Base-by-base conservation (phyloP, 306 rosid genomes). In the Medicago truncatula region DNA sequence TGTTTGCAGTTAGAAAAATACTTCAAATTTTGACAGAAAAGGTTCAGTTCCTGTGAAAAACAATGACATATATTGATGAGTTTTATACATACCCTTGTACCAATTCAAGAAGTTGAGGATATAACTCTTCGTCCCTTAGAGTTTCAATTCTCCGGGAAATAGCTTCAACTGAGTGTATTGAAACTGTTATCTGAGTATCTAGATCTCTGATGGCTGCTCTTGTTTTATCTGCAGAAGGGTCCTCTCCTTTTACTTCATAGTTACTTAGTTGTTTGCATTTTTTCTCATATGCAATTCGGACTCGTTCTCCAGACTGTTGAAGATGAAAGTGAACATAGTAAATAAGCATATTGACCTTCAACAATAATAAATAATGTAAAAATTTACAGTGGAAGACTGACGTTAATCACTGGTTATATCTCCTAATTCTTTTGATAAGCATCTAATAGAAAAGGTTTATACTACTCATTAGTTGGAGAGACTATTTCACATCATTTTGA, bases 111-210 rank as follows among this genome's bases (percentile, higher is more conserved):
- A 95, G 93, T 83, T 95, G 99, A 78, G 93, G 98, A 82, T 89
- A 93, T 88, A 95, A 81, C 72, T 95, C 99, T 80, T 90, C 86
- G 40, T 95, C 99, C 76, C 97, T 81, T 44, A 95, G 74, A 80
- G 96, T 88, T 81, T 95, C 97, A 15, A 95, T 95, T 86, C 97
- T 86, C 73, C 73, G 64, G 1, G 97, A 89, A 80, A 90, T 88
- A 72, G 91, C 92, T 85, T 90, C 99, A 67, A 92, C 87, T 2
- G 97, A 86, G 81, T 90, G 99, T 75, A 92, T 92, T 63, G 99
- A 95, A 89, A 95, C 93, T 73, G 86, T 90, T 66, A 95, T 90
- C 85, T 85, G 92, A 23, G 98, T 89, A 50, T 90, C 91, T 57
- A 95, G 85, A 83, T 92, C 97, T 89, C 90, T 83, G 34, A 90